phyloP scores from a whole-genome alignment of 2,329 filamentous ascomycete genomes.

The Penicillium italicum region DNA sequence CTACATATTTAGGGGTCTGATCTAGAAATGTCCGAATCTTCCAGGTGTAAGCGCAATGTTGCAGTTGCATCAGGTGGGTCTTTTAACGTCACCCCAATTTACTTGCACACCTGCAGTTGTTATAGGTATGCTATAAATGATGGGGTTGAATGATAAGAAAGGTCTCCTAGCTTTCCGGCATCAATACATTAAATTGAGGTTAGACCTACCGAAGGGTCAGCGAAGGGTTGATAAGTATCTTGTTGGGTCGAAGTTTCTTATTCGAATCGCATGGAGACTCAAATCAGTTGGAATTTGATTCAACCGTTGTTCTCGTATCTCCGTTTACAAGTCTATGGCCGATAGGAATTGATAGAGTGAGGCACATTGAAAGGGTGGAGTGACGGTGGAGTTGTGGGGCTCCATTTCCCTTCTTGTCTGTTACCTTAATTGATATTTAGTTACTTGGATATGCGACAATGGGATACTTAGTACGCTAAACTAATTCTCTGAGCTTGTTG shows the following conservation, averaged over 20 bases:
- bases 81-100: background rate
- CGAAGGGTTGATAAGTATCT: too few species aligned
- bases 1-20: background rate
- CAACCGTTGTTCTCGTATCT: too few species aligned
- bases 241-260: too few species aligned
- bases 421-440: background rate
- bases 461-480: background rate
- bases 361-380: background rate
- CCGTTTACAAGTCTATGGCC: too few species aligned
- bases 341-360: background rate
- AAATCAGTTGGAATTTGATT: too few species aligned
- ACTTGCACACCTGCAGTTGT: background rate
- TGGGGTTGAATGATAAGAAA: background rate
- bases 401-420: background rate
- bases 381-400: slow-evolving; percentile 2
- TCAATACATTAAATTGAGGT: too few species aligned
- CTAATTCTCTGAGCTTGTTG: background rate
- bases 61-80: background rate
- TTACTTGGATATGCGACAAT: background rate
- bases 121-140: background rate
- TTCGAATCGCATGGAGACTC: too few species aligned
- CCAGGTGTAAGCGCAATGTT: background rate
- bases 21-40: background rate
- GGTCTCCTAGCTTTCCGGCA: background rate
- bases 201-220: too few species aligned